phyloP scores from a whole-genome alignment of 306 rosid species.

The Aeschynomene evenia region DNA sequence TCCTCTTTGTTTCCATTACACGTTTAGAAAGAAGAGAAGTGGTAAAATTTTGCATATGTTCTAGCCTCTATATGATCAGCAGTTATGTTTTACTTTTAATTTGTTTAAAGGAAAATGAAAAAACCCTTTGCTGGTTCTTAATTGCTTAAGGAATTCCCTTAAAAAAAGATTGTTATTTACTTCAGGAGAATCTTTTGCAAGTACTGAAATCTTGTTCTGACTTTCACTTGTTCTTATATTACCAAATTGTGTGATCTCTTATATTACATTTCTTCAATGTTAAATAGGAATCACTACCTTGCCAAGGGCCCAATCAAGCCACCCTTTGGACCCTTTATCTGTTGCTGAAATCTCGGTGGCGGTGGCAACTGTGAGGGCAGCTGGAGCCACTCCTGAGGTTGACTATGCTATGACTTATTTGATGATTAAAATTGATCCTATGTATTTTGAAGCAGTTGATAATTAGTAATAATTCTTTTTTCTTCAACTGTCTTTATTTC shows the following conservation, averaged over 20 bases:
- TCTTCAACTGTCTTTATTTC: background rate
- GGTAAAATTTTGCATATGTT: background rate
- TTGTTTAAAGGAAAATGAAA: background rate
- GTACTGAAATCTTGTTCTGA: background rate
- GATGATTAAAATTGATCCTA: background rate
- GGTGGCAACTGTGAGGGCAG: conserved; percentile 81
- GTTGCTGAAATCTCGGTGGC: conserved; percentile 83
- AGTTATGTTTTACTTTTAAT: background rate
- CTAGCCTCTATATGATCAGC: background rate
- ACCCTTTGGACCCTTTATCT: conserved; percentile 83
- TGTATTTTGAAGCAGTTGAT: background rate
- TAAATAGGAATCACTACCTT: conserved; percentile 48
- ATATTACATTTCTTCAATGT: conserved; percentile 19
- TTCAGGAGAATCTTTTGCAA: background rate
- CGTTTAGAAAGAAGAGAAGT: background rate
- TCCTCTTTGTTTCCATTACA: background rate
- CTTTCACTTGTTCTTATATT: background rate
- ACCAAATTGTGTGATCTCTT: background rate
- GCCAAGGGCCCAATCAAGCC: conserved; percentile 67
- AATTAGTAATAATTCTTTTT: background rate
- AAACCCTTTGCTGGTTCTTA: background rate
- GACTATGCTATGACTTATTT: background rate
- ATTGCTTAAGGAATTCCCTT: background rate
- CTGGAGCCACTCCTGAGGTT: conserved; percentile 90
- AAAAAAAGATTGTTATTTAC: background rate